Percentiles rank a stretch among this genome's conserved stretches.
Evolutionary conservation across 257 asterid genomes (phyloP).

Genomic region (Scutellaria baicalensis): DNA sequence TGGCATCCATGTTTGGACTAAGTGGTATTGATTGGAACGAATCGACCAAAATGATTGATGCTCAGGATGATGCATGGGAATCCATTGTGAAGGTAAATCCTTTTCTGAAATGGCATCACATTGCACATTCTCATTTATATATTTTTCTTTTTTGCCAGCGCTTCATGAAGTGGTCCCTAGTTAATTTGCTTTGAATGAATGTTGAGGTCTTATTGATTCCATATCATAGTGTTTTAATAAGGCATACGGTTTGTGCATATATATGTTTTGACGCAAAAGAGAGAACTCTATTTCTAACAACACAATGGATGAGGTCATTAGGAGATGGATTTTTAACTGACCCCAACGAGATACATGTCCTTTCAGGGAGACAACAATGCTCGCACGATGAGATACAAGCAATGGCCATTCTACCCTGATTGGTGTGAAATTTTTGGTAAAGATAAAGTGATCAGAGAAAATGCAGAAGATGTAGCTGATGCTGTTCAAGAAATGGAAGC

Average conservation of each 20-base stretch:
- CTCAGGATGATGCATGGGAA: slow-evolving; percentile 28
- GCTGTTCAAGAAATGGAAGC: slow-evolving; percentile 14
- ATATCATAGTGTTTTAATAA: neutral
- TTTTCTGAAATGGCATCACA: neutral
- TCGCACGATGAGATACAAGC: slow-evolving; percentile 24
- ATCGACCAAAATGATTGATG: slow-evolving; percentile 16
- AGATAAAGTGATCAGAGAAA: neutral
- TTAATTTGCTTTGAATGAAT: neutral
- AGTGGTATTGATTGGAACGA: slow-evolving; percentile 17
- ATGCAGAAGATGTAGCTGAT: slow-evolving; percentile 3
- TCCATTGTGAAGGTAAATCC: slow-evolving; percentile 15
- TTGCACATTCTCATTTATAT: neutral
- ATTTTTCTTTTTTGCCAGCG: neutral
- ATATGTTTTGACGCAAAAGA: neutral
- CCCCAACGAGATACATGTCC: neutral
- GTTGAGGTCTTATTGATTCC: neutral
- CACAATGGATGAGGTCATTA: neutral
- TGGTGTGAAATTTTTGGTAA: slow-evolving; percentile 29
- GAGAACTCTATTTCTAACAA: neutral
- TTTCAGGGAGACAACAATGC: slow-evolving; percentile 22
- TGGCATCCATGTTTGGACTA: slow-evolving; percentile 17
- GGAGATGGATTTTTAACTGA: neutral
- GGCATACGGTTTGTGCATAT: neutral
- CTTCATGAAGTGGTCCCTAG: neutral
- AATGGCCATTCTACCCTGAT: slow-evolving; percentile 21